These are phyloP conservation scores for Talaromyces verruculosus DNA, from an alignment of 2,329 filamentous ascomycete species.

Conservation along the genomic window DNA sequence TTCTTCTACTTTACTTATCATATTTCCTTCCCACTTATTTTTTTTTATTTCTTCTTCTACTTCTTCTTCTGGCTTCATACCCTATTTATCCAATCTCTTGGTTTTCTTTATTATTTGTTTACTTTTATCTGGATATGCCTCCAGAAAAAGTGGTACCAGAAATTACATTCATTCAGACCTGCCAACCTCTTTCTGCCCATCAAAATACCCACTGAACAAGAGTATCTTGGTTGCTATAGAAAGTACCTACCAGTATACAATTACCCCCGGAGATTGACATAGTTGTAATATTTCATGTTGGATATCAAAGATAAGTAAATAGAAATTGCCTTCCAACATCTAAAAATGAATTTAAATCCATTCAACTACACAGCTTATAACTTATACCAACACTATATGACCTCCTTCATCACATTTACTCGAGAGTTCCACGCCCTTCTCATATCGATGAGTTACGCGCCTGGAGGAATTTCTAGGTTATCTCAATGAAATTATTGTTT, in stretches of 20 bases:
- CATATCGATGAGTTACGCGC: too few relatives aligned
- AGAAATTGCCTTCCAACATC: not conserved
- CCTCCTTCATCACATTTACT: too few relatives aligned
- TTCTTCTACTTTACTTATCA: not conserved
- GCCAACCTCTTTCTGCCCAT: too few relatives aligned
- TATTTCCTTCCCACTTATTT: not conserved
- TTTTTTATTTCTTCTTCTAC: not conserved
- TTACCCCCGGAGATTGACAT: not conserved
- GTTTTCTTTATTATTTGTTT: not conserved
- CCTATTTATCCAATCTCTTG: not conserved
- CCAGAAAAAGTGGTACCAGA: too few relatives aligned
- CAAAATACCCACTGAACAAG: not conserved
- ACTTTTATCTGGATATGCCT: not conserved
- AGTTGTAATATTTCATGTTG: slow-evolving; percentile 1
- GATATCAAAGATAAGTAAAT: not conserved
- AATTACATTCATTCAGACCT: too few relatives aligned
- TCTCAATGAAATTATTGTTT: too few relatives aligned
- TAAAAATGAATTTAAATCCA: too few relatives aligned
- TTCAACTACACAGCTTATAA: too few relatives aligned
- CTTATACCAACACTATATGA: too few relatives aligned
- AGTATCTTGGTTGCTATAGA: not conserved
- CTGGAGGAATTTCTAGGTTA: too few relatives aligned
- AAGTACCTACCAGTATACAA: not conserved
- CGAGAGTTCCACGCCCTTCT: too few relatives aligned
- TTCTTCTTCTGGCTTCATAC: not conserved